These are phyloP conservation scores for Amoeboaphelidium occidentale DNA, from an alignment of 371 early-diverging fungal species.

Conservation along the genomic window DNA sequence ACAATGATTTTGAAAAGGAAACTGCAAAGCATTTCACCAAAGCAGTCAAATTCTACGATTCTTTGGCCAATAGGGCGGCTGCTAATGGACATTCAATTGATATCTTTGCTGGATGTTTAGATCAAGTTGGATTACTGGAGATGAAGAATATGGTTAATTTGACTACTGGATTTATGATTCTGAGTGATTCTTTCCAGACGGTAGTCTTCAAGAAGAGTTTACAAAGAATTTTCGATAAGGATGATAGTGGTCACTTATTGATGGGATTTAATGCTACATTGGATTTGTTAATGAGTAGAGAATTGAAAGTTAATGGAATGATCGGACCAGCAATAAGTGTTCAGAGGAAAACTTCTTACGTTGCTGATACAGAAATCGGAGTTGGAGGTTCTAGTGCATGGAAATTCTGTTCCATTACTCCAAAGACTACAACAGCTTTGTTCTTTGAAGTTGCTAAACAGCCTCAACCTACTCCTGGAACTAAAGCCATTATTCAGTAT, in stretches of 20 bases:
- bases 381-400: constrained; percentile 82
- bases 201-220: constrained; percentile 90
- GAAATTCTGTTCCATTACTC: constrained; percentile 73
- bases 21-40: constrained; percentile 73
- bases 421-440: constrained; percentile 58
- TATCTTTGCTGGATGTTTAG: constrained; percentile 75
- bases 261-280: constrained; percentile 98
- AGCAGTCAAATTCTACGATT: constrained; percentile 83
- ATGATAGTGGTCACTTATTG: constrained; percentile 55
- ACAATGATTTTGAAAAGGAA: constrained; percentile 92
- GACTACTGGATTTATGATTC: constrained; percentile 88
- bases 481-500: constrained; percentile 78
- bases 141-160: constrained; percentile 80
- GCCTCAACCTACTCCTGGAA: constrained; percentile 33
- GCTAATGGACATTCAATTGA: constrained; percentile 61
- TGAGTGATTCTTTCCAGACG: constrained; percentile 89
- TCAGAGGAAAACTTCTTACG: constrained; percentile 63
- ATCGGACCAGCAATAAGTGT: constrained; percentile 81
- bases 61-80: constrained; percentile 61
- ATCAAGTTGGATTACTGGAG: constrained; percentile 90
- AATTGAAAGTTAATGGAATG: constrained; percentile 80
- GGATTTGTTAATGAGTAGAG: constrained; percentile 83
- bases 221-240: constrained; percentile 72
- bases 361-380: constrained; percentile 96
- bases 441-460: constrained; percentile 91